Base-by-base conservation (phyloP, 441 rosid genomes). In the Aleurites moluccanus region DNA sequence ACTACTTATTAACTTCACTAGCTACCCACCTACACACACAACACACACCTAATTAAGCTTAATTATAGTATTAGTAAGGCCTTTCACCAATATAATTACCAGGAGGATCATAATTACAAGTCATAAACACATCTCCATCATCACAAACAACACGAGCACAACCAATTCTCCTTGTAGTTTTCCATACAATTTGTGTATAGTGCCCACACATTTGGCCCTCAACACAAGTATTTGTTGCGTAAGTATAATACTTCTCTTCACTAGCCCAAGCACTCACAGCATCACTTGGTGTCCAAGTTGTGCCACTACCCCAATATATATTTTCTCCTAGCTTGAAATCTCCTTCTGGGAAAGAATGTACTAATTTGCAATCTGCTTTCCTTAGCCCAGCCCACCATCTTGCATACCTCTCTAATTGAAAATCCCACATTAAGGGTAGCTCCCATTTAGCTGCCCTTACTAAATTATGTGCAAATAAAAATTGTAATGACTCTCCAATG, bases 141-240 rank as follows among this genome's bases (percentile, higher is more conserved):
- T 87, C 85, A 62, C 97, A 93, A 33, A 87, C 86, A 55, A 81
- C 88, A n/a, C 93, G 90, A 72, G 91, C 94, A 47, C 94, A 91
- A 10, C 96, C 96, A 49, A 93, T 65, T 68, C 81, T 83, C 70
- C 86, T 85, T 1, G 92, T 91, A 15, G 30, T 82, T 77, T 78
- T 86, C 98, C 96, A 91, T 68, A 90, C 90, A 25, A 91, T 84
- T 63, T 91, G 96, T 1, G 98, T 91, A 83, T 85, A 91, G 79
- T 90, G 95, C 15, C 97, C 93, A 71, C 98, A 93, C 84, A 87
- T 83, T 30, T 90, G 75, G 0, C 92, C 91, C n/a, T 30, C 65
- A 67, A 73, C 78, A 59, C 98, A 93, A 42, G 84, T 25, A 79
- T 90, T 91, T n/a, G 81, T 75, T 0, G 56, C 74, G 38, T 91